Evolutionary conservation across 495 filamentous ascomycete genomes (phyloP).

Genomic region (Penicillium nucicola): DNA sequence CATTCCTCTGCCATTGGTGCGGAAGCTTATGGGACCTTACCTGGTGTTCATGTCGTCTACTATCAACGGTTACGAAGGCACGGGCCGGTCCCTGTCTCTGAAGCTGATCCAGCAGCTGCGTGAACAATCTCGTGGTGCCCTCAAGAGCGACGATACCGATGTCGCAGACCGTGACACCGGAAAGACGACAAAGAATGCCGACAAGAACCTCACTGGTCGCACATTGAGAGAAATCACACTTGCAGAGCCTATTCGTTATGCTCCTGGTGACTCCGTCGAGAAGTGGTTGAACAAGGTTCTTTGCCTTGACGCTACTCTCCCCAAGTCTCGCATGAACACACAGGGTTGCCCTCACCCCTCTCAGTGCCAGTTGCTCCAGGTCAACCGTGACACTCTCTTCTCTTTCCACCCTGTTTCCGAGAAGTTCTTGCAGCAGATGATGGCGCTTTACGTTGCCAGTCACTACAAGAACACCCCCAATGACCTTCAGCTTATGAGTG

Average conservation of each 20-base stretch:
- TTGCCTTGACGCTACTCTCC: constrained; percentile 87
- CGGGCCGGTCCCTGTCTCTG: constrained; percentile 87
- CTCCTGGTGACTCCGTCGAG: constrained; percentile 85
- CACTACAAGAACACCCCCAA: constrained; percentile 99
- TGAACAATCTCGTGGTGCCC: constrained; percentile 73
- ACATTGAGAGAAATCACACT: constrained; percentile 92
- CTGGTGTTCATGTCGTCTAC: constrained; percentile 99
- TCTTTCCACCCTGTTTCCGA: constrained; percentile 97
- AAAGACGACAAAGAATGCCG: constrained; percentile 60
- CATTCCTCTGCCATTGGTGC: constrained; percentile 87
- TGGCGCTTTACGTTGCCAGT: constrained; percentile 94
- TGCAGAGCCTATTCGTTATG: constrained; percentile 91
- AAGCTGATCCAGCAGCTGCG: constrained; percentile 97
- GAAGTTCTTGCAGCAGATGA: constrained; percentile 97
- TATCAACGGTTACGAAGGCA: constrained; percentile 98
- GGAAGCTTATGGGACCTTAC: constrained; percentile 96
- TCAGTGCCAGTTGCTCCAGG: constrained; percentile 83
- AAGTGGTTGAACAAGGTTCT: constrained; percentile 95
- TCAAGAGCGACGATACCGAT: constrained; percentile 55
- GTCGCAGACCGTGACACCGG: constrained; percentile 72
- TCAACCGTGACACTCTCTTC: constrained; percentile 97
- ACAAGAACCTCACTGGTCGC: constrained; percentile 63
- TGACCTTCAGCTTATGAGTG: constrained; percentile 95
- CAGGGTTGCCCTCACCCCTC: constrained; percentile 87
- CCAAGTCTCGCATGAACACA: constrained; percentile 67